Evolutionary conservation across 148 eudicot genomes (phyloP).

Genomic region (Dysphania ambrosioides): DNA sequence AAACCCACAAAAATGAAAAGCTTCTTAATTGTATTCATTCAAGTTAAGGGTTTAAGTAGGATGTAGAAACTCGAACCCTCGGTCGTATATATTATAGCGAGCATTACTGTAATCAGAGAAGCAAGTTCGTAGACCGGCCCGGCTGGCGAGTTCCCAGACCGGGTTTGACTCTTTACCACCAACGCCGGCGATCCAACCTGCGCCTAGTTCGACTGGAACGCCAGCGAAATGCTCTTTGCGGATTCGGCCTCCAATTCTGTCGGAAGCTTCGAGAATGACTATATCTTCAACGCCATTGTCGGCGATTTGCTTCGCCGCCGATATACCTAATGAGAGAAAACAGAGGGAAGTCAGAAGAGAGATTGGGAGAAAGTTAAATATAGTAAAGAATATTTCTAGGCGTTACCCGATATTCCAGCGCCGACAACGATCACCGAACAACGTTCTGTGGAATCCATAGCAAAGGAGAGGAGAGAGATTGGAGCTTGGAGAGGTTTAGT

Average conservation of each 20-base stretch:
- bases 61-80: slow-evolving; percentile 30
- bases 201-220: slow-evolving; percentile 81
- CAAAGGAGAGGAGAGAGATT: slow-evolving; percentile 3
- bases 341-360: too few species aligned
- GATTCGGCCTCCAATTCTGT: slow-evolving; percentile 70
- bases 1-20: background rate
- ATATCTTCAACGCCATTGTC: slow-evolving; percentile 82
- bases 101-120: slow-evolving; percentile 86
- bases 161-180: slow-evolving; percentile 72
- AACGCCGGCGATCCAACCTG: slow-evolving; percentile 94
- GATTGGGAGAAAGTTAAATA: too few species aligned
- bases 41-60: too few species aligned
- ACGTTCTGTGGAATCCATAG: slow-evolving; percentile 56
- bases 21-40: too few species aligned
- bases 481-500: background rate
- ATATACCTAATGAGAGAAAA: slow-evolving; percentile 47
- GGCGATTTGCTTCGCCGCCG: slow-evolving; percentile 68
- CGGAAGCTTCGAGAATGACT: slow-evolving; percentile 69
- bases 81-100: slow-evolving; percentile 77
- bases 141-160: slow-evolving; percentile 66
- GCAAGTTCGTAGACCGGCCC: slow-evolving; percentile 57
- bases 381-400: too few species aligned
- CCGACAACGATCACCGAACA: slow-evolving; percentile 76
- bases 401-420: slow-evolving; percentile 89
- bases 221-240: slow-evolving; percentile 58